Base-by-base conservation (phyloP, 805 yeast species). In the Brettanomyces anomalus region DNA sequence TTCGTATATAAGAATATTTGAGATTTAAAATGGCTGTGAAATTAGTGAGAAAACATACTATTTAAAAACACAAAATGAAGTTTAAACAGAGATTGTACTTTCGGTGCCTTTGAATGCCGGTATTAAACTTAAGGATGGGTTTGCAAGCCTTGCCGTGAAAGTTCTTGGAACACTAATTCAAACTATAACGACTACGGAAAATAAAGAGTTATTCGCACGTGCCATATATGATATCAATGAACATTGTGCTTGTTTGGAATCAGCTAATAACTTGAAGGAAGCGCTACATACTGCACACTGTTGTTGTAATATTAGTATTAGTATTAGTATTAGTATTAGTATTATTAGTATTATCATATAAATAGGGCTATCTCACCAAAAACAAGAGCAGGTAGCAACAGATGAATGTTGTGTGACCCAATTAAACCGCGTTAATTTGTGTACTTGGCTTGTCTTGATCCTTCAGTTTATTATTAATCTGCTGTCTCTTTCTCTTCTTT, bases 71-170 rank as follows among this genome's bases (percentile, higher is more conserved):
- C n/a, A n/a, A n/a, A n/a, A n/a, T n/a, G n/a, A n/a, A n/a, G n/a
- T n/a, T n/a, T n/a, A n/a, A n/a, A n/a, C n/a, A n/a, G n/a, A n/a
- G n/a, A 87, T 68, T 84, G 85, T 60, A 93, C 98, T 16, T 93
- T 93, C 60, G 98, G 98, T 72, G 98, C 98, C 97, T 33, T 74
- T 93, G 57, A 81, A 84, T 56, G 98, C 93, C 46, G 98, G 98
- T 76, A 89, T 93, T 51, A 79, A 81, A 54, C 76, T 93, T 69
- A 90, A 90, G 70, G 97, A 90, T 61, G 97, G 89, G 68, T 89
- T 93, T 56, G 96, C 81, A 61, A 65, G 77, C 10, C 75, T 90
- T 45, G 97, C 95, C 48, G 97, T 93, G 51, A 81, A 85, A 65
- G 98, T 93, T 31, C 73, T 93, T 51, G 98, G 98, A 74, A 93